Percentiles rank a stretch among this genome's conserved stretches.
phyloP scores from a whole-genome alignment of 2,329 filamentous ascomycete genomes.

The Cercospora sp. region DNA sequence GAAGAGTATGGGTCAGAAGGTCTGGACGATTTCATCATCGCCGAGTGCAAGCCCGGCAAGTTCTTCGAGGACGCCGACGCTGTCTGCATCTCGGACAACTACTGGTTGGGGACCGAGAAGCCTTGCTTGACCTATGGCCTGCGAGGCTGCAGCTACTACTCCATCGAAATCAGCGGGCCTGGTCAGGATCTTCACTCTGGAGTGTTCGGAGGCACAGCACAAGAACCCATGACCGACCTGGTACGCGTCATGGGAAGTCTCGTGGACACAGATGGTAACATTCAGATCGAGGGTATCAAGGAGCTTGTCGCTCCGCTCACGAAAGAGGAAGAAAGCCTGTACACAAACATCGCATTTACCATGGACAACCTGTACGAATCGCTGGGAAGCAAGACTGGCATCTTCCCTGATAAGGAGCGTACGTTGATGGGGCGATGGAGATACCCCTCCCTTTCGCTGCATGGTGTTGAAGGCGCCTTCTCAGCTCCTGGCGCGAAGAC shows the following conservation, averaged over 20 bases:
- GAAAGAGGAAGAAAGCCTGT: conserved; percentile 82
- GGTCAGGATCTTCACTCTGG: conserved; percentile 94
- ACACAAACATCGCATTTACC: conserved; percentile 86
- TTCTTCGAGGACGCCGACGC: conserved; percentile 96
- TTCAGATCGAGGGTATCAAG: conserved; percentile 88
- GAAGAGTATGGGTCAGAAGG: conserved; percentile 98
- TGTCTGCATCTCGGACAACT: conserved; percentile 98
- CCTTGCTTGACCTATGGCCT: conserved; percentile 97
- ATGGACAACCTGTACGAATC: conserved; percentile 96
- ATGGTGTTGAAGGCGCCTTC: conserved; percentile 94
- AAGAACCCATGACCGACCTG: conserved; percentile 98
- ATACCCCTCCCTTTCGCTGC: conserved; percentile 88
- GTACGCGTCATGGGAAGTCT: conserved; percentile 78
- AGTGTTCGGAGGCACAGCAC: conserved; percentile 92
- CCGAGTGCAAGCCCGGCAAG: conserved; percentile 73
- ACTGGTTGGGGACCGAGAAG: conserved; percentile 99
- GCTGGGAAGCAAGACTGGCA: conserved; percentile 82
- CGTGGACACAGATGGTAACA: conserved; percentile 88
- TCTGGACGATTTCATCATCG: conserved; percentile 88
- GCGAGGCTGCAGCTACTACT: conserved; percentile 97
- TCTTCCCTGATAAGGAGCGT: conserved; percentile 83
- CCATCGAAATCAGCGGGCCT: conserved; percentile 83
- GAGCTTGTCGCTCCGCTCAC: conserved; percentile 90
- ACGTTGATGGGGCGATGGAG: conserved; percentile 97
- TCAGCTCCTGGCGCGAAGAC: conserved; percentile 93